Conservation (phyloP, 805 yeast species). For the Zygotorulaspora sp. region DNA sequence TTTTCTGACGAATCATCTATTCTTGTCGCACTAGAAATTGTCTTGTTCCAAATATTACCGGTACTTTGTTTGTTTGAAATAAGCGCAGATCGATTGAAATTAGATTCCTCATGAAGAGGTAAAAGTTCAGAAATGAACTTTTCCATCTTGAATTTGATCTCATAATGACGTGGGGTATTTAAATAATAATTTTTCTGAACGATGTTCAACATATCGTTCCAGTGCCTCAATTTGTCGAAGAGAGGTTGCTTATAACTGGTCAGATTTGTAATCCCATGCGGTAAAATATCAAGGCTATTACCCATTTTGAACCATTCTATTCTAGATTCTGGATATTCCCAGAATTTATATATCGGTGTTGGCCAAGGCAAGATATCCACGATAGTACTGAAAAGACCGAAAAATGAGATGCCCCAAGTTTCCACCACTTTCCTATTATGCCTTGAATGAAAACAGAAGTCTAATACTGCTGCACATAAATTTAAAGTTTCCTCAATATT, state of each 20-base stretch:
- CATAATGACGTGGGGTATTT: conserved; percentile 25
- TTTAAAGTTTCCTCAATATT: conserved; percentile 4
- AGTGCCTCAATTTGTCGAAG: conserved; percentile 29
- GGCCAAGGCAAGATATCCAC: conserved; percentile 28
- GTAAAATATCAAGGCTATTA: conserved; percentile 10
- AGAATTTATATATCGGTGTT: conserved; percentile 20
- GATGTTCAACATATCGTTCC: conserved; percentile 25
- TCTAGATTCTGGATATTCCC: conserved; percentile 32
- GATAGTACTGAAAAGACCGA: conserved; percentile 22
- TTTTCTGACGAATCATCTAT: conserved; percentile 11
- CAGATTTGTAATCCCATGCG: conserved; percentile 24
- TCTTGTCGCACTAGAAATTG: conserved; percentile 16
- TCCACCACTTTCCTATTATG: conserved; percentile 11
- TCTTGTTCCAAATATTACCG: conserved; percentile 22
- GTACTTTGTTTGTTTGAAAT: conserved; percentile 18
- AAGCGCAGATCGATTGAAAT: conserved; percentile 27
- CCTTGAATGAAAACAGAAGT: conserved; percentile 26
- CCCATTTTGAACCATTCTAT: conserved; percentile 30
- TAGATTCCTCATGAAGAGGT: conserved; percentile 29
- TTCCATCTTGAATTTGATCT: conserved; percentile 24
- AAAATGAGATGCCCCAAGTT: conserved; percentile 24
- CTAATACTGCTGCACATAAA: conserved; percentile 22
- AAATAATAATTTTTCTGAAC: conserved; percentile 22
- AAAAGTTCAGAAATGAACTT: conserved; percentile 28
- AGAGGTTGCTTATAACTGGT: conserved; percentile 33